Evolutionary conservation across 2,329 filamentous ascomycete genomes (phyloP), one percentile per base, ranked within the genome.

Genomic region (Hypoxylon sp.): DNA sequence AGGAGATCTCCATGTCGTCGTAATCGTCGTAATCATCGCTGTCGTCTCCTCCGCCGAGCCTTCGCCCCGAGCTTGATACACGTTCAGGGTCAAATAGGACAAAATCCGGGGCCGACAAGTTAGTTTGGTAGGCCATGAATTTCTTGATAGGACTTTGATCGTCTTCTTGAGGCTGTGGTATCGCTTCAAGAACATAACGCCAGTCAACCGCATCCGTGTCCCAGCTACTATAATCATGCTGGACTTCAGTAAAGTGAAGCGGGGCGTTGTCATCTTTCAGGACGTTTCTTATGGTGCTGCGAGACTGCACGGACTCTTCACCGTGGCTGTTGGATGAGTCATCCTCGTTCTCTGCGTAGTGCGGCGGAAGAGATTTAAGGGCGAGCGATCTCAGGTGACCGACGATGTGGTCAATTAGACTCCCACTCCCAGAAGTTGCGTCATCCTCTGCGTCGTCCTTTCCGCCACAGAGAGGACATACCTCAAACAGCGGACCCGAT

Each of bases 351-450:
- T 61, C 26, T 33, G 14, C 30, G 20, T 61, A 48, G 22, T 55
- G 5, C n/a, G 57, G 36, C 2, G 57, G 57, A 8, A 61, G 42
- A 54, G 61, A 64, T 49, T 64, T 59, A 11, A 64, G 61, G 12
- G 61, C 61, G 30, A 64, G 48, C 2, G 40, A 59, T 1, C 54
- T 51, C 22, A 64, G 30, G 26, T 64, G 61, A 9, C 40, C 42
- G 11, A 59, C 48, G 8, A 64, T 60, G 24, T 64, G 54, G n/a
- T 50, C 30, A 36, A 46, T 36, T 11, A 55, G 36, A 24, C 14
- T 40, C 2, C 40, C 40, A 24, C 14, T 40, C 2, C 40, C 40
- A 11, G 40, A 26, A 33, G 14, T 14, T 36, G 12, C 7, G 24
- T 38, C 11, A 11, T 44, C 42, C 18, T 54, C 40, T 11, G n/a